Evolutionary conservation across 2,329 filamentous ascomycete species (phyloP), one percentile per base, ranked within the genome.

Genomic region (Aspergillus ochraceus): DNA sequence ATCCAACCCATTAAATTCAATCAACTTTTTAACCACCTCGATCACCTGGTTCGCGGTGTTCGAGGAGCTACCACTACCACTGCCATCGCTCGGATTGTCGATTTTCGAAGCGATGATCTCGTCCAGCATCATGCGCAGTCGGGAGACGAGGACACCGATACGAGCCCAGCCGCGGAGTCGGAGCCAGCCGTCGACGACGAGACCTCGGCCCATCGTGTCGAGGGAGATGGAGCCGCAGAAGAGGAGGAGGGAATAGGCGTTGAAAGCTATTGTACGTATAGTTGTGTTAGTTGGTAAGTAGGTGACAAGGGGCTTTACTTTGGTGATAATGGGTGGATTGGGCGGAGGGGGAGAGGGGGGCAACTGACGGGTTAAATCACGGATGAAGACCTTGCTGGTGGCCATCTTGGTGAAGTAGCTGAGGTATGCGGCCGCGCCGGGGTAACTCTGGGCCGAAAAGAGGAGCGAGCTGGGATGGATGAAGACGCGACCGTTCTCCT

Each of bases 171-270:
- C 95, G 24, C 92, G 84, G 32, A 99, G 79, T 39, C 85, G 76
- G 36, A 98, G 80, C 95, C 94, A 98, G 54, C 91, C 92, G 76
- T 98, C 95, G 3, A 99, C 91, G 3, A 97, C 80, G 19, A 99
- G 79, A 0, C 95, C 95, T 22, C 93, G 83, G 6, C 94, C 94
- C 49, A 92, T 80, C 0, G 92, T 96, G 76, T 98, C 95, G 3
- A 98, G 86, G 60, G 88, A 86, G 54, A 98, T 92, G 2, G 86
- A 83, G 0, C 95, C 95, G 1, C 89, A 90, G 76, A 99, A 98
- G 59, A 99, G 83, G 26, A 99, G 85, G 36, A 97, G 81, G 0
- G 90, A 90, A 74, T 94, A 98, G 0, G 90, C 88, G 70, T 97
- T 97, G 76, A 97, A 94, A 1, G 95, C 71, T 74, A 50, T 11